Percentiles rank a stretch among this genome's conserved stretches.
These are phyloP conservation scores for Osmanthus fragrans DNA, from an alignment of 257 asterid species.

Conservation along the genomic window DNA sequence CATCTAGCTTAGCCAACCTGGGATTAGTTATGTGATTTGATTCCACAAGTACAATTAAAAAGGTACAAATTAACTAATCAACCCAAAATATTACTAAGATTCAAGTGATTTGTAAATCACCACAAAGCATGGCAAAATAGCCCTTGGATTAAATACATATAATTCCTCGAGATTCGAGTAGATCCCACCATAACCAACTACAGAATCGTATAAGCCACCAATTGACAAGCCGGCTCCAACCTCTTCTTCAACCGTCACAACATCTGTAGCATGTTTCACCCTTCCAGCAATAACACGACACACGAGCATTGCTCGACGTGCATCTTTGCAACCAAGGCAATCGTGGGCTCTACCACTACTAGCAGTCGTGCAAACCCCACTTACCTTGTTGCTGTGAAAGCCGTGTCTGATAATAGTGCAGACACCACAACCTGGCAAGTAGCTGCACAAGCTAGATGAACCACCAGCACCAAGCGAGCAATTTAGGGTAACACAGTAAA, in stretches of 20 bases:
- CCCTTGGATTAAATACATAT: constrained; percentile 46
- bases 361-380: constrained; percentile 76
- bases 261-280: not conserved
- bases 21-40: constrained; percentile 5
- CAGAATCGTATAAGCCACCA: constrained; percentile 35
- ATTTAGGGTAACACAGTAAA: constrained; percentile 70
- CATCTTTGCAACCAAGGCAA: constrained; percentile 1
- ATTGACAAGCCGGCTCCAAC: not conserved
- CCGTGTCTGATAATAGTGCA: constrained; percentile 84
- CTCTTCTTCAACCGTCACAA: constrained; percentile 1
- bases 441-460: constrained; percentile 73
- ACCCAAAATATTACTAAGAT: constrained; percentile 21
- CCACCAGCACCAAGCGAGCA: constrained; percentile 82
- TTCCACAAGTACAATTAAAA: constrained; percentile 8
- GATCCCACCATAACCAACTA: constrained; percentile 37
- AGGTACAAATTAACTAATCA: constrained; percentile 3
- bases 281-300: constrained; percentile 1
- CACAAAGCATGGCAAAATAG: constrained; percentile 62
- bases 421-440: constrained; percentile 74
- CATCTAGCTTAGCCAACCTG: constrained; percentile 9
- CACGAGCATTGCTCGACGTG: not conserved
- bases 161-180: constrained; percentile 54
- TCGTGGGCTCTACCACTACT: constrained; percentile 94
- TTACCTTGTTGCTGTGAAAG: constrained; percentile 49
- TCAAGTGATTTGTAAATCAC: constrained; percentile 55